Evolutionary conservation across 208 protist species (phyloP).

Genomic region (Acanthamoeba rhysodes): DNA sequence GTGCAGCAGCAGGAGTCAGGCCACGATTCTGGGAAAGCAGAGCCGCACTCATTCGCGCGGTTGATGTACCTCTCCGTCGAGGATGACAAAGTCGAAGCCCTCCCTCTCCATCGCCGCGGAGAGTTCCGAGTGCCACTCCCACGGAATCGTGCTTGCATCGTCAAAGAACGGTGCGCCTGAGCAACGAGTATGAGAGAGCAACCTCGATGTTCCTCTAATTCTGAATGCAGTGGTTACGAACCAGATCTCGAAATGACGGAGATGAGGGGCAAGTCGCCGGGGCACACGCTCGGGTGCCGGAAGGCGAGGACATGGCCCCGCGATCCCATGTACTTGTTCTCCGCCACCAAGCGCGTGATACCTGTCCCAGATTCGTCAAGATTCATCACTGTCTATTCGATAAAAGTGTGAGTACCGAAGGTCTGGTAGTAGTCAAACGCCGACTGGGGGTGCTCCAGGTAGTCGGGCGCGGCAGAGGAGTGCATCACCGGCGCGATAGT

Average conservation of each 20-base stretch:
- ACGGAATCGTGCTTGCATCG: conserved; percentile 7
- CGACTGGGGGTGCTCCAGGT: background rate
- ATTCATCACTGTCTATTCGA: background rate
- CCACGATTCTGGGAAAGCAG: too few species aligned
- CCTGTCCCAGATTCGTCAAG: background rate
- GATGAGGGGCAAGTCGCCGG: conserved; percentile 4
- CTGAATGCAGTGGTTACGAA: background rate
- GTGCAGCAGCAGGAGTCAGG: too few species aligned
- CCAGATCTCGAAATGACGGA: background rate
- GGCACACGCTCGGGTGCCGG: conserved; percentile 39
- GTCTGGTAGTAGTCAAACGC: background rate
- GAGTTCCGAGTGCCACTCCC: conserved; percentile 48
- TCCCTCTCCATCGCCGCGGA: conserved; percentile 2
- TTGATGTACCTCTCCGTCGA: background rate
- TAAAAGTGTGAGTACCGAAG: background rate
- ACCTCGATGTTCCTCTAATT: too few species aligned
- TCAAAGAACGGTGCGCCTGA: conserved; percentile 6
- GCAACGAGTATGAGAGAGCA: too few species aligned
- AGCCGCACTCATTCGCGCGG: background rate
- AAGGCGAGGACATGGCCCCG: conserved; percentile 3
- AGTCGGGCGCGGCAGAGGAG: background rate
- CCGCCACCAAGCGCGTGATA: background rate
- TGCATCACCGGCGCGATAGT: conserved; percentile 20
- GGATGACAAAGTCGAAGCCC: conserved; percentile 41
- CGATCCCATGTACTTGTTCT: conserved; percentile 55